Conservation (phyloP, 495 filamentous ascomycete genomes). For the Durotheca rogersii region DNA sequence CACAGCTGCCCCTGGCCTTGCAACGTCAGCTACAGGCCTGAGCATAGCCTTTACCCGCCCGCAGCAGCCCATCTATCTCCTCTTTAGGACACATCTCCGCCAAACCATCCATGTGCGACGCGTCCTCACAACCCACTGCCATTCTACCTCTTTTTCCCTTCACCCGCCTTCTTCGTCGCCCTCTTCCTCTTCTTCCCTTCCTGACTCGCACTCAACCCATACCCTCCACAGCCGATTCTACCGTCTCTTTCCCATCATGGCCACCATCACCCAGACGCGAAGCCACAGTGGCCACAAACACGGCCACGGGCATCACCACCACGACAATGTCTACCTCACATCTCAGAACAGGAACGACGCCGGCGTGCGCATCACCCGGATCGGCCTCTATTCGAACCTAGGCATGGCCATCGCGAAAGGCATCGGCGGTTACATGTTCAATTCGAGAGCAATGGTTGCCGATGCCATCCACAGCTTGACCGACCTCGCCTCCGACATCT, state of each 20-base stretch:
- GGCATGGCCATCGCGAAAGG: slow-evolving; percentile 93
- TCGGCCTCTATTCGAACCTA: slow-evolving; percentile 89
- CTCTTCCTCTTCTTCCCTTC: not conserved
- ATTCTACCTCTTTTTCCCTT: slow-evolving; percentile 2
- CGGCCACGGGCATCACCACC: slow-evolving; percentile 69
- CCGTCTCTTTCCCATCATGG: slow-evolving; percentile 30
- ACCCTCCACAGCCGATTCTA: slow-evolving; percentile 12
- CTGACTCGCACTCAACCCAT: slow-evolving; percentile 10
- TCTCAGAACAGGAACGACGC: slow-evolving; percentile 89
- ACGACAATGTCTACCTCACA: slow-evolving; percentile 86
- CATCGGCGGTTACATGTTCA: slow-evolving; percentile 86
- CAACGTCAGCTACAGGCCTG: slow-evolving; percentile 4
- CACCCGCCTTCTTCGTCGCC: slow-evolving; percentile 1
- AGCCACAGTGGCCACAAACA: slow-evolving; percentile 53
- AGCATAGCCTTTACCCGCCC: slow-evolving; percentile 18
- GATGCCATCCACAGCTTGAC: slow-evolving; percentile 95
- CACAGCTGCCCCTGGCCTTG: slow-evolving; percentile 29
- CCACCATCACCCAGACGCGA: slow-evolving; percentile 40
- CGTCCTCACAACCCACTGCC: slow-evolving; percentile 36
- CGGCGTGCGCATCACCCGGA: slow-evolving; percentile 89
- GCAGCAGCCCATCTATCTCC: slow-evolving; percentile 15
- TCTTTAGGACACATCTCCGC: slow-evolving; percentile 42
- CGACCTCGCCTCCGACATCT: slow-evolving; percentile 89
- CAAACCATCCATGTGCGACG: slow-evolving; percentile 28
- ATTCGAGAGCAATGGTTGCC: slow-evolving; percentile 89